Evolutionary conservation across 1,139 yeast genomes (phyloP).

Genomic region (Spencermartinsiella ligniputridi): DNA sequence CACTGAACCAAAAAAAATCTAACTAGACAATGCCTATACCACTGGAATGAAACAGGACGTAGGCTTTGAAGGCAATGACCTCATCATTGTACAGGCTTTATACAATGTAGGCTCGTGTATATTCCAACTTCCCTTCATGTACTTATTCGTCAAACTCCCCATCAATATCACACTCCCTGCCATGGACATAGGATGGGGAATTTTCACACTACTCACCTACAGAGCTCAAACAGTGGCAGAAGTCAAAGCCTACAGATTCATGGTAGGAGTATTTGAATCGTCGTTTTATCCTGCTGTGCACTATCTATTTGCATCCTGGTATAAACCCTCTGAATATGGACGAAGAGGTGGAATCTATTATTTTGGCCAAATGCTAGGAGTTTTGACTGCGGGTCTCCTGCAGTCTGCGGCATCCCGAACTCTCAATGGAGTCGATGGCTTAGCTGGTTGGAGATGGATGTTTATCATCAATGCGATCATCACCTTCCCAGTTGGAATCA

Average conservation of each 20-base stretch:
- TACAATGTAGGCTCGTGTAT: slow-evolving; percentile 56
- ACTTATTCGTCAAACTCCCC: slow-evolving; percentile 42
- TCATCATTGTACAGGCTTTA: slow-evolving; percentile 55
- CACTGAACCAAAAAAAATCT: slow-evolving; percentile 44
- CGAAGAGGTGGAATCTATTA: slow-evolving; percentile 60
- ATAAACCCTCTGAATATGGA: slow-evolving; percentile 53
- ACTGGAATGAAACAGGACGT: slow-evolving; percentile 59
- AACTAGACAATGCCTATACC: slow-evolving; percentile 62
- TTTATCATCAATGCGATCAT: slow-evolving; percentile 63
- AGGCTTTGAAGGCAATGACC: slow-evolving; percentile 61
- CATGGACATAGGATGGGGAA: slow-evolving; percentile 62
- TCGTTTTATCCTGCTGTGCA: slow-evolving; percentile 58
- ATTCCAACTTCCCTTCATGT: slow-evolving; percentile 46
- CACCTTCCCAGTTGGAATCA: slow-evolving; percentile 55
- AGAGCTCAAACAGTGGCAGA: slow-evolving; percentile 45
- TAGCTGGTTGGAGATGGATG: slow-evolving; percentile 70
- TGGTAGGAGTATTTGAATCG: slow-evolving; percentile 60
- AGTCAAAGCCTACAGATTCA: slow-evolving; percentile 53
- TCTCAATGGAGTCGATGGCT: slow-evolving; percentile 45
- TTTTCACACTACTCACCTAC: slow-evolving; percentile 55
- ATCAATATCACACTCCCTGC: slow-evolving; percentile 52
- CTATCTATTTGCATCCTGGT: slow-evolving; percentile 60
- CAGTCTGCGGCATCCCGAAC: slow-evolving; percentile 54
- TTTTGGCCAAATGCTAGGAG: slow-evolving; percentile 57
- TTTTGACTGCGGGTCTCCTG: slow-evolving; percentile 58